phyloP scores from a whole-genome alignment of 176 grass and related monocot species.

The Eremochloa ophiuroides region DNA sequence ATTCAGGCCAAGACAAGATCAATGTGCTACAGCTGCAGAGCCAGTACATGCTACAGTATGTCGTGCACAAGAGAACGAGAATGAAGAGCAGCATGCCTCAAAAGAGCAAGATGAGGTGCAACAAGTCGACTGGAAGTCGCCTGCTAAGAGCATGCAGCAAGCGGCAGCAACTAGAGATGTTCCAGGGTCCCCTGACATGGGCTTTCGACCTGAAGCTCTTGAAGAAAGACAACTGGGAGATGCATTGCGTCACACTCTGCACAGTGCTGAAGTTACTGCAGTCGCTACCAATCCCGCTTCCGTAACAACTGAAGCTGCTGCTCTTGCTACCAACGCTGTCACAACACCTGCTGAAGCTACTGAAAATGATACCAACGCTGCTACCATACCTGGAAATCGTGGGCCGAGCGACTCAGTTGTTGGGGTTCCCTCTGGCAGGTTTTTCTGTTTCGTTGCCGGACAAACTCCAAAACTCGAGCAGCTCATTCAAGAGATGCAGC shows the following conservation, averaged over 20 bases:
- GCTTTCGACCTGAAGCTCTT: neutral
- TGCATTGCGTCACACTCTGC: neutral
- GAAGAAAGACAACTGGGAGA: neutral
- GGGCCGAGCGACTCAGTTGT: neutral
- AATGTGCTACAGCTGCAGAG: neutral
- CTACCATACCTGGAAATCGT: neutral
- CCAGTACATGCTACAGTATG: neutral
- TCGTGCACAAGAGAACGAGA: neutral
- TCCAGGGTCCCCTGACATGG: neutral
- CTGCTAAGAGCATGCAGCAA: neutral
- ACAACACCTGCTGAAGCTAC: neutral
- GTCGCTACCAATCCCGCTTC: neutral
- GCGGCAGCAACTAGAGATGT: neutral
- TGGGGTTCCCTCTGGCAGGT: neutral
- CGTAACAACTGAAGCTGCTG: neutral
- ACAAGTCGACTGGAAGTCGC: neutral
- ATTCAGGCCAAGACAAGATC: slow-evolving; percentile 26
- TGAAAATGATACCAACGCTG: neutral
- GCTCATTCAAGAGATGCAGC: neutral
- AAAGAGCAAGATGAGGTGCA: neutral
- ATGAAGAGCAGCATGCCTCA: neutral
- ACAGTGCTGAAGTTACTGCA: neutral
- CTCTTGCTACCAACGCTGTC: too few species aligned
- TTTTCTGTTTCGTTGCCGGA: neutral
- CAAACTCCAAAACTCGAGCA: neutral